phyloP scores from a whole-genome alignment of 345 rosid genomes.

The Murraya paniculata region DNA sequence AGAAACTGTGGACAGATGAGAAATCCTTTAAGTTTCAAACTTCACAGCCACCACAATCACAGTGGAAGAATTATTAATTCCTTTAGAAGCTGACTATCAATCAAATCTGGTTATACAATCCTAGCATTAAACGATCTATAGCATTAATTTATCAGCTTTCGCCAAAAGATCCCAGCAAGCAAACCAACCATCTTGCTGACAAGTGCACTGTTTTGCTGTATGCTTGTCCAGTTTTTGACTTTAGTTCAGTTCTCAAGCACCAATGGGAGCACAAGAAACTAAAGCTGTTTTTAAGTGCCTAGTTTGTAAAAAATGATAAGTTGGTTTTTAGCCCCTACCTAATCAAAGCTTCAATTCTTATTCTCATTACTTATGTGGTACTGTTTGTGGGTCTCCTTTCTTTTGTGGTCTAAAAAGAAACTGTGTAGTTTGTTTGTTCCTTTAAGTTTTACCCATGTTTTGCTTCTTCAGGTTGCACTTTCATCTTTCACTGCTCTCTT shows the following conservation, averaged over 20 bases:
- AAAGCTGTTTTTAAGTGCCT: neutral
- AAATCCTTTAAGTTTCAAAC: neutral
- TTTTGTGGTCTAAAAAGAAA: neutral
- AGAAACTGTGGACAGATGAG: neutral
- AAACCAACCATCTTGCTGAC: conserved; percentile 1
- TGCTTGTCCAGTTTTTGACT: conserved; percentile 24
- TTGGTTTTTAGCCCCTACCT: conserved; percentile 21
- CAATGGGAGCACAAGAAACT: conserved; percentile 9
- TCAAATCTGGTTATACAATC: neutral
- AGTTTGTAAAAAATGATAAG: neutral
- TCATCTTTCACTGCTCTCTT: conserved; percentile 16
- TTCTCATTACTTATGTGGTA: conserved; percentile 23
- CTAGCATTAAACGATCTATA: neutral
- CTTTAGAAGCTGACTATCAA: neutral
- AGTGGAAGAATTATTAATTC: neutral
- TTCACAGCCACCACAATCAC: neutral
- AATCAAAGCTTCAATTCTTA: conserved; percentile 8
- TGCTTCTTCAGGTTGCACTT: conserved; percentile 19
- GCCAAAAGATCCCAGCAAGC: neutral
- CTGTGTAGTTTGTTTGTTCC: conserved; percentile 19
- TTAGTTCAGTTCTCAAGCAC: neutral
- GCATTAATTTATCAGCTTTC: neutral
- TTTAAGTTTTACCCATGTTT: conserved; percentile 27
- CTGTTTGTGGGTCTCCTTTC: conserved; percentile 39
- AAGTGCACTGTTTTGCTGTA: conserved; percentile 17